These are phyloP conservation scores for Magnaporthales sp. DNA, from an alignment of 2,329 filamentous ascomycete species.

Conservation along the genomic window DNA sequence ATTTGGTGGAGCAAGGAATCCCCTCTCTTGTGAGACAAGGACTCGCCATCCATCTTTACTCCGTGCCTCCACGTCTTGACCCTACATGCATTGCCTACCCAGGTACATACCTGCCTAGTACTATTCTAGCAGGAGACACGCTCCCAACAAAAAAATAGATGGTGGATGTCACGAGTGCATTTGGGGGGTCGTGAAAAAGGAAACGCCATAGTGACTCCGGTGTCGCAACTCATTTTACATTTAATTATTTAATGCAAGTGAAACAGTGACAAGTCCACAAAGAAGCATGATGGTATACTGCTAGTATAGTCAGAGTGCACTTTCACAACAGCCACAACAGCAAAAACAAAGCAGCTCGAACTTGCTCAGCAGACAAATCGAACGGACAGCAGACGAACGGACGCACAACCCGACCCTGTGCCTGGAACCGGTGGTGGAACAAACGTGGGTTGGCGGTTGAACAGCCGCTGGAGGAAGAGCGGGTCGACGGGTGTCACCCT, in stretches of 20 bases:
- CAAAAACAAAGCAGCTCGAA: background rate
- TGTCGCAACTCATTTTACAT: background rate
- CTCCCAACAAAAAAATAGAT: background rate
- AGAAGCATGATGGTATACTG: no score
- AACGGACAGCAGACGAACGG: background rate
- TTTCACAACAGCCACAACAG: background rate
- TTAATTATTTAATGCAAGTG: background rate
- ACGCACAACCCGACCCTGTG: background rate
- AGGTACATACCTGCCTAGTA: background rate
- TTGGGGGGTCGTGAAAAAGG: background rate
- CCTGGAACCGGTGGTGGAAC: background rate
- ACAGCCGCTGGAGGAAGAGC: background rate
- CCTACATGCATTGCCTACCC: background rate
- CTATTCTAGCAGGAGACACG: background rate
- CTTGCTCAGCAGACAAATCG: background rate
- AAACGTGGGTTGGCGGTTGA: background rate
- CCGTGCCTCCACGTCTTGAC: background rate
- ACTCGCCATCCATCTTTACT: background rate
- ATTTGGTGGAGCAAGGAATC: background rate
- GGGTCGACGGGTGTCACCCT: background rate
- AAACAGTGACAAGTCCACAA: no score
- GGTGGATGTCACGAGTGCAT: background rate
- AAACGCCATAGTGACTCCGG: background rate
- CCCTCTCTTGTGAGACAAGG: background rate
- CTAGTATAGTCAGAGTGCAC: background rate